Evolutionary conservation across 257 asterid species (phyloP).

Genomic region (Gentiana straminea): DNA sequence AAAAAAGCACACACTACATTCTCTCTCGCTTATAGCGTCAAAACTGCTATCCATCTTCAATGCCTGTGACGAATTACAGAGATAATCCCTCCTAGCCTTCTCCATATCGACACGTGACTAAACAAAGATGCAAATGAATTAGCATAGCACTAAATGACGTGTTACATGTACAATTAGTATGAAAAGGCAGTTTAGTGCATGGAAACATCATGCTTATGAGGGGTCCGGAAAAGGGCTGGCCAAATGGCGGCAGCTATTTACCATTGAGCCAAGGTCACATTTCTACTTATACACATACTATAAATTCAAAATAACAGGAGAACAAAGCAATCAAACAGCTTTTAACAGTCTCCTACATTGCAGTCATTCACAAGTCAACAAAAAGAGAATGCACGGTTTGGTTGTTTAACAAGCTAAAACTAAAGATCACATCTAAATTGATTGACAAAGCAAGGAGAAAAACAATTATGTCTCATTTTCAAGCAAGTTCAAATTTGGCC

Average conservation of each 20-base stretch:
- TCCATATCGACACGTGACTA: conserved; percentile 54
- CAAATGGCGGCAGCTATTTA: not conserved
- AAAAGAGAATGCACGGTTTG: too few species aligned
- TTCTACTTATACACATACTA: too few species aligned
- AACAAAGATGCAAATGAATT: not conserved
- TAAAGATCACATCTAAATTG: not conserved
- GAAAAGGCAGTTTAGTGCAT: too few species aligned
- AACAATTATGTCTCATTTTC: too few species aligned
- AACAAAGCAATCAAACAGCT: too few species aligned
- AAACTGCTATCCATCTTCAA: conserved; percentile 28
- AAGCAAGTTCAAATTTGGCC: too few species aligned
- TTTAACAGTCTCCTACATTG: too few species aligned
- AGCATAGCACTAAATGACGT: too few species aligned
- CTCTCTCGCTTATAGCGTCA: conserved; percentile 28
- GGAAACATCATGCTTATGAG: not conserved
- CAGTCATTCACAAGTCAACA: too few species aligned
- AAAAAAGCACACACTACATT: conserved; percentile 51
- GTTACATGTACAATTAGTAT: too few species aligned
- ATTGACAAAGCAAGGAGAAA: too few species aligned
- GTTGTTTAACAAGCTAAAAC: not conserved
- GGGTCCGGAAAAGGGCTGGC: not conserved
- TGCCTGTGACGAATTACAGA: conserved; percentile 26
- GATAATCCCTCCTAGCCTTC: conserved; percentile 34
- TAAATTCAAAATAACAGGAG: too few species aligned
- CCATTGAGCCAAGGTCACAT: not conserved